phyloP scores from a whole-genome alignment of 225 moss, liverwort and hornwort species.

The Lunularia cruciata region DNA sequence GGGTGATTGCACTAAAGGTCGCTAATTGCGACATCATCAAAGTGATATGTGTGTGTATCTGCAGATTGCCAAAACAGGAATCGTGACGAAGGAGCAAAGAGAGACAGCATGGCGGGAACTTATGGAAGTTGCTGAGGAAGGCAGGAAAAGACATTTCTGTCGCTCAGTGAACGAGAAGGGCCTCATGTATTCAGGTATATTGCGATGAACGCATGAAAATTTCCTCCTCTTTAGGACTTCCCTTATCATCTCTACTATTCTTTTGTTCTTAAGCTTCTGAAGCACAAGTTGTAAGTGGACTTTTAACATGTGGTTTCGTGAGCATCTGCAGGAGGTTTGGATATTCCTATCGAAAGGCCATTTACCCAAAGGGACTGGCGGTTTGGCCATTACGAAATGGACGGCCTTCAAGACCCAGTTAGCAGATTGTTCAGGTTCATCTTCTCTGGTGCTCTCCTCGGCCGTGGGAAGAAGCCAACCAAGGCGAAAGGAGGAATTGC shows the following conservation, averaged over 20 bases:
- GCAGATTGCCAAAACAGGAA: slow-evolving; percentile 84
- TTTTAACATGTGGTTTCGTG: neutral
- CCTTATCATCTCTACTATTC: too few species aligned
- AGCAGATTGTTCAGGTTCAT: slow-evolving; percentile 71
- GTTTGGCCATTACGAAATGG: slow-evolving; percentile 88
- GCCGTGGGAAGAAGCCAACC: slow-evolving; percentile 34
- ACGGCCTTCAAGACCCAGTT: slow-evolving; percentile 85
- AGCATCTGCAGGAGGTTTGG: slow-evolving; percentile 66
- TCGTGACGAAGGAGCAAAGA: slow-evolving; percentile 81
- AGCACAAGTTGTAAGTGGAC: neutral
- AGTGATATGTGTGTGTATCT: neutral
- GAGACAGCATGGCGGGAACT: slow-evolving; percentile 84
- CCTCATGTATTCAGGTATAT: slow-evolving; percentile 94
- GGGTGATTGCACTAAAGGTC: too few species aligned
- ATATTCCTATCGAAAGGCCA: slow-evolving; percentile 80
- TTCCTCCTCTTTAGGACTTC: too few species aligned
- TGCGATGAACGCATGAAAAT: too few species aligned
- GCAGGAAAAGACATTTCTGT: slow-evolving; percentile 83
- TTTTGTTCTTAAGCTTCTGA: too few species aligned
- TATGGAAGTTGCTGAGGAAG: slow-evolving; percentile 61
- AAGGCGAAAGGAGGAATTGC: slow-evolving; percentile 8
- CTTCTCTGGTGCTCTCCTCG: slow-evolving; percentile 68
- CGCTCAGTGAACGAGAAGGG: slow-evolving; percentile 68
- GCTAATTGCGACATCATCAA: neutral
- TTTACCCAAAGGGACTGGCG: slow-evolving; percentile 84